phyloP scores from a whole-genome alignment of 2,329 filamentous ascomycete species.

The Apiospora aurea region DNA sequence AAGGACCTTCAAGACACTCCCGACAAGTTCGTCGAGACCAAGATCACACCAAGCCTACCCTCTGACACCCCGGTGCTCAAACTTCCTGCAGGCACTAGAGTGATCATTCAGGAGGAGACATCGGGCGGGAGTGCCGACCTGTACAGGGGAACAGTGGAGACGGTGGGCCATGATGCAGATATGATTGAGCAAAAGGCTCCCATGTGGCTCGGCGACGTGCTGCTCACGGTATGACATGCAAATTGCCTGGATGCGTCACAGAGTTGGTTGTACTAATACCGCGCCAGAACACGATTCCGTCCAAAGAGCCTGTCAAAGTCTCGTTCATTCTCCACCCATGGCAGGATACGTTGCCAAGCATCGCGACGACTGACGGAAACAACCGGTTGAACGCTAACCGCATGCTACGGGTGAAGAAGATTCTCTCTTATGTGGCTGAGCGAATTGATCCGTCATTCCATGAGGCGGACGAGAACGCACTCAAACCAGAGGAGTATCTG shows the following conservation, averaged over 20 bases:
- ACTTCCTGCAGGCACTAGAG: conserved; percentile 70
- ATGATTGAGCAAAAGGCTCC: conserved; percentile 86
- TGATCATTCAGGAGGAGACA: conserved; percentile 75
- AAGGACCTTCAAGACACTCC: conserved; percentile 66
- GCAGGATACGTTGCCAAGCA: conserved; percentile 75
- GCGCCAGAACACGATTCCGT: conserved; percentile 74
- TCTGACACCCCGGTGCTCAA: conserved; percentile 80
- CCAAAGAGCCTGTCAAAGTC: conserved; percentile 96
- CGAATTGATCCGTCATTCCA: conserved; percentile 79
- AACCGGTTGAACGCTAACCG: conserved; percentile 94
- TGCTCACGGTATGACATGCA: conserved; percentile 66
- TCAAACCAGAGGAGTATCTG: conserved; percentile 90
- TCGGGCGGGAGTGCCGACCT: conserved; percentile 79
- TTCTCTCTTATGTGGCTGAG: conserved; percentile 89
- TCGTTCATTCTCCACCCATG: conserved; percentile 89
- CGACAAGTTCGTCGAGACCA: conserved; percentile 63
- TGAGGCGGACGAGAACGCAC: conserved; percentile 62
- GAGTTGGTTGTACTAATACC: conserved; percentile 28
- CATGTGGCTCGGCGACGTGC: conserved; percentile 89
- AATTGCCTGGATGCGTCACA: conserved; percentile 29
- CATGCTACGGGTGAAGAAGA: conserved; percentile 96
- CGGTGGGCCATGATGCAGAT: conserved; percentile 78
- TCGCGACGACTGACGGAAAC: conserved; percentile 79
- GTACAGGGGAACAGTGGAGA: conserved; percentile 87
- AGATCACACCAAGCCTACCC: conserved; percentile 72